phyloP scores from a whole-genome alignment of 179 eudicot species.

The Silene vulgaris region DNA sequence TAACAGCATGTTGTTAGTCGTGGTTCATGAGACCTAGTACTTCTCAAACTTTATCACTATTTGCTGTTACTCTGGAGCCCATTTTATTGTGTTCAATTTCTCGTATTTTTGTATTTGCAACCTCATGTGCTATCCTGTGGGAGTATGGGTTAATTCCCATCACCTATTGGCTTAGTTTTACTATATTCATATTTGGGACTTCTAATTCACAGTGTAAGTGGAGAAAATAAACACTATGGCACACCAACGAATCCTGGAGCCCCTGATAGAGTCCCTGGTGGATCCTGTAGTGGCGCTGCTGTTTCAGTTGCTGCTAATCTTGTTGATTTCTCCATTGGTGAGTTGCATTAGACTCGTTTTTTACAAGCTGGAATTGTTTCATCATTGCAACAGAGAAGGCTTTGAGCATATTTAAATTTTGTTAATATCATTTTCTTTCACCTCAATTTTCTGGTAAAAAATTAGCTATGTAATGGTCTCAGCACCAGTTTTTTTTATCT shows the following conservation, averaged over 20 bases:
- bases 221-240: slow-evolving; percentile 83
- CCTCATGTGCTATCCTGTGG: not conserved
- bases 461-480: not conserved
- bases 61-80: not conserved
- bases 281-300: slow-evolving; percentile 93
- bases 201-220: slow-evolving; percentile 54
- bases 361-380: slow-evolving; percentile 5
- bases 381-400: slow-evolving; percentile 3
- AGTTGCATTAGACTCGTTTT: slow-evolving; percentile 22
- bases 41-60: not conserved
- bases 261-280: slow-evolving; percentile 66
- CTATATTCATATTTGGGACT: slow-evolving; percentile 19
- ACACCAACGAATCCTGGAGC: slow-evolving; percentile 85
- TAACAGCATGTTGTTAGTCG: not conserved
- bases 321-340: slow-evolving; percentile 85
- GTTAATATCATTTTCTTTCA: not conserved
- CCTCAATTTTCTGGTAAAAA: not conserved
- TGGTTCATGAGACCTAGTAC: not conserved
- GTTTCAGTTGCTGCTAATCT: slow-evolving; percentile 87
- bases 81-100: not conserved
- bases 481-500: not conserved
- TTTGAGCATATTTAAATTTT: not conserved
- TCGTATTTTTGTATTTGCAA: slow-evolving; percentile 13
- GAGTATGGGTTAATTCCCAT: not conserved
- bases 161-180: not conserved